Evolutionary conservation across 2,329 filamentous ascomycete genomes (phyloP).

Genomic region (Venturia asperata): DNA sequence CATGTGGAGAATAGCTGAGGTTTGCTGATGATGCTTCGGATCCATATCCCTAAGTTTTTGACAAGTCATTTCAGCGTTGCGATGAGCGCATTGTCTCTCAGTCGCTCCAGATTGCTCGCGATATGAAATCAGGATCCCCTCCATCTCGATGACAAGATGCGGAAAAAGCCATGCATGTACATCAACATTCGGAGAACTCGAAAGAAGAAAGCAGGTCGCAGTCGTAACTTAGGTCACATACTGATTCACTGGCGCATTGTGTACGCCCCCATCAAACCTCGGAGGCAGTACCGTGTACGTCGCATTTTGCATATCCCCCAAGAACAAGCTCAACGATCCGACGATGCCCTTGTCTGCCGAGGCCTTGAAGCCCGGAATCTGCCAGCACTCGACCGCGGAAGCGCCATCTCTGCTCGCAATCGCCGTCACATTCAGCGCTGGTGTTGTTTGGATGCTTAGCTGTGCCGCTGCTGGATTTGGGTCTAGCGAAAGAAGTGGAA

Average conservation of each 20-base stretch:
- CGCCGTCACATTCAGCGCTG: constrained; percentile 19
- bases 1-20: no score
- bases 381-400: constrained; percentile 20
- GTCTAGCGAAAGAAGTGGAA: not conserved
- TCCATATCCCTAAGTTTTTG: no score
- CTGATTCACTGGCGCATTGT: constrained; percentile 12
- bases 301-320: constrained; percentile 16
- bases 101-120: no score
- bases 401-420: constrained; percentile 14
- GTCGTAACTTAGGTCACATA: not conserved
- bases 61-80: no score
- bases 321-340: constrained; percentile 17
- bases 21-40: no score
- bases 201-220: no score
- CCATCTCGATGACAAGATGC: not conserved
- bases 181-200: no score
- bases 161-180: not conserved
- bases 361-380: not conserved
- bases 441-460: not conserved
- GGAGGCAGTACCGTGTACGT: constrained; percentile 17
- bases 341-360: not conserved
- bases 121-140: not conserved
- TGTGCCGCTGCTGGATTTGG: not conserved
- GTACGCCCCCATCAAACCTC: constrained; percentile 10
- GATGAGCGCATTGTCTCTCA: no score